Evolutionary conservation across 176 grass and related monocot species (phyloP).

Genomic region (Oryza glumipatula): DNA sequence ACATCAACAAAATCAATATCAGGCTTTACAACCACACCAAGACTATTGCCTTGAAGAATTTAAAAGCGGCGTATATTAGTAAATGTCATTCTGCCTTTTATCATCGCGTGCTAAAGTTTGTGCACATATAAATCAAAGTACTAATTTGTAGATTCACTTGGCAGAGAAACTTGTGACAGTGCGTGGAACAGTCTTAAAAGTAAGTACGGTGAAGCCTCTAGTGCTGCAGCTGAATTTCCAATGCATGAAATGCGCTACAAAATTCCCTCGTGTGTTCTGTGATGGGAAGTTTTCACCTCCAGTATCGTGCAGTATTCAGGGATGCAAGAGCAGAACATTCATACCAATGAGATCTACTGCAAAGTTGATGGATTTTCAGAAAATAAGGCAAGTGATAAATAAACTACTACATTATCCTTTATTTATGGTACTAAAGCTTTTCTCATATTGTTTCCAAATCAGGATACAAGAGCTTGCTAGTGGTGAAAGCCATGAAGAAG

Average conservation of each 20-base stretch:
- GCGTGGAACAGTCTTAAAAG: constrained; percentile 83
- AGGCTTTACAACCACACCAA: constrained; percentile 77
- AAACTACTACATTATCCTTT: constrained; percentile 18
- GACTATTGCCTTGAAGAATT: constrained; percentile 64
- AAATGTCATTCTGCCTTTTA: constrained; percentile 27
- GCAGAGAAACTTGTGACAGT: constrained; percentile 85
- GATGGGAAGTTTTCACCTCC: constrained; percentile 94
- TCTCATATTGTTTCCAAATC: constrained; percentile 32
- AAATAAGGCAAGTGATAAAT: constrained; percentile 71
- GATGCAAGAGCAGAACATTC: constrained; percentile 89
- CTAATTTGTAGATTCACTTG: constrained; percentile 44
- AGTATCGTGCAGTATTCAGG: constrained; percentile 56
- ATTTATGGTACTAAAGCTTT: constrained; percentile 30
- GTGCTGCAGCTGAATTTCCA: constrained; percentile 64
- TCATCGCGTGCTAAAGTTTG: not conserved
- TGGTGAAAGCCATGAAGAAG: constrained; percentile 76
- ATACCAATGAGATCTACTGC: constrained; percentile 64
- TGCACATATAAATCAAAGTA: constrained; percentile 20
- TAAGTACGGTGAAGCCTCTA: constrained; percentile 86
- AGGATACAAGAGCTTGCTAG: constrained; percentile 81
- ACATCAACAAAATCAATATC: constrained; percentile 74
- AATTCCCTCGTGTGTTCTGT: constrained; percentile 48
- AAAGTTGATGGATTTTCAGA: constrained; percentile 91
- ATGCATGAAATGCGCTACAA: constrained; percentile 67
- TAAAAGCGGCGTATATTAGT: constrained; percentile 92